These are phyloP conservation scores for Fusarium sp. DNA, from an alignment of 2,329 filamentous ascomycete species.

Conservation along the genomic window DNA sequence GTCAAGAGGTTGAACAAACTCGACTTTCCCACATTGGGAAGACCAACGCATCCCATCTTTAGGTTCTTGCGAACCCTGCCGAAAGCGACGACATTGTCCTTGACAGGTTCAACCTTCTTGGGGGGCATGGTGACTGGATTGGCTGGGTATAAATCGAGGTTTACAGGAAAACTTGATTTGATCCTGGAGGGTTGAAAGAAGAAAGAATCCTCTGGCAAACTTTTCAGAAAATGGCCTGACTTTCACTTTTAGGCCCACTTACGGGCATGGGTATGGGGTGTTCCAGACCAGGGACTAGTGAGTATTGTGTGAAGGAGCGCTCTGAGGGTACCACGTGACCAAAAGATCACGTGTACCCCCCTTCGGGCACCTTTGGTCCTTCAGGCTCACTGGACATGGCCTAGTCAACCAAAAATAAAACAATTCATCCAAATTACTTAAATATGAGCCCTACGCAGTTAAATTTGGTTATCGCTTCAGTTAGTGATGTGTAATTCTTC, in stretches of 20 bases:
- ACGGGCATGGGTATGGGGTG: conserved; percentile 34
- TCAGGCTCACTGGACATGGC: background rate
- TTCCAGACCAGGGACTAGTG: background rate
- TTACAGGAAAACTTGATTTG: conserved; percentile 1
- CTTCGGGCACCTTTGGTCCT: background rate
- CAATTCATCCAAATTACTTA: background rate
- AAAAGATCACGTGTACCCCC: background rate
- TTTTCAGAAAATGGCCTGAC: conserved; percentile 45
- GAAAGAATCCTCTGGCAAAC: conserved; percentile 31
- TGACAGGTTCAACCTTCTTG: conserved; percentile 55
- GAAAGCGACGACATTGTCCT: conserved; percentile 59
- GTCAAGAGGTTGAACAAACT: conserved; percentile 60
- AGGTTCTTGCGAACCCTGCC: conserved; percentile 58
- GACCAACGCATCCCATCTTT: conserved; percentile 60
- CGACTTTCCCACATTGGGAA: conserved; percentile 60
- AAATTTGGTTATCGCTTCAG: background rate
- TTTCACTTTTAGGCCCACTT: conserved; percentile 36
- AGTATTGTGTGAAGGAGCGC: background rate
- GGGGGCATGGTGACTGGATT: conserved; percentile 51
- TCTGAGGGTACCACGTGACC: background rate
- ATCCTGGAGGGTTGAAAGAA: conserved; percentile 15
- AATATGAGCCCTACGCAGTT: rapidly evolving
- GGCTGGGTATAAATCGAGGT: conserved; percentile 4
- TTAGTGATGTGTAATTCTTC: background rate
- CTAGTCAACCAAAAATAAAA: background rate